Base-by-base conservation (phyloP, 1,139 yeast genomes). In the Komagataea norvegica region DNA sequence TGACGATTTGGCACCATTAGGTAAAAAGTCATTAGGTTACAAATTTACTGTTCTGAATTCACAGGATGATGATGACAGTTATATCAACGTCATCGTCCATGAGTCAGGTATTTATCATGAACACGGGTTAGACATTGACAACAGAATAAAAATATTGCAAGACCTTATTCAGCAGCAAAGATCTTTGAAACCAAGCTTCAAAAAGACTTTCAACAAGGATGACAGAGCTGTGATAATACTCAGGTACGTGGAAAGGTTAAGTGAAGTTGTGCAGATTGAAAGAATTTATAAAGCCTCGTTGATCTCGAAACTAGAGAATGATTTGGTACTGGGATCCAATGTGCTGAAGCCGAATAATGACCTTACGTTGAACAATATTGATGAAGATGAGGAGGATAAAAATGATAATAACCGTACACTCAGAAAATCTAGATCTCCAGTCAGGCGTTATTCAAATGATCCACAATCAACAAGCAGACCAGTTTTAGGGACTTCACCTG, bases 181-280 rank as follows among this genome's bases (percentile, higher is more conserved):
- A 21, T 40, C 46, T 18, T 18, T 40, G 11, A 46, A 47, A 16
- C 51, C 50, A 24, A 46, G 48, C 16, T 44, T 36, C 20, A 50
- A 48, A 31, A 37, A 31, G 20, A 17, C 44, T 0, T 60, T 64
- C 38, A 57, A 55, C 36, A 63, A 68, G 37, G 62, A 66, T 33
- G 72, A 70, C 38, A 61, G 79, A 35, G 61, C 70, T 0, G 38
- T 47, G 14, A 72, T 79, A 14, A 71, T 80, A 9, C 46, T 62
- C 29, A 58, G 55, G 14, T 80, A 75, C 52, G 59, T 79, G 18
- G 63, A 61, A 14, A 65, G 61, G 34, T 48, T 79, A 32, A 82
- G 84, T 11, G 68, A 74, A 37, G 68, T 72, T 42, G 75, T 79
- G 14, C 88, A 80, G 56, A 72, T 78, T n/a, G 74, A 71, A 20